A percentile compares a stretch with the other conserved stretches of the same genome.
These are phyloP conservation scores for Epichloe elymi DNA, from an alignment of 2,329 filamentous ascomycete genomes.

Conservation along the genomic window DNA sequence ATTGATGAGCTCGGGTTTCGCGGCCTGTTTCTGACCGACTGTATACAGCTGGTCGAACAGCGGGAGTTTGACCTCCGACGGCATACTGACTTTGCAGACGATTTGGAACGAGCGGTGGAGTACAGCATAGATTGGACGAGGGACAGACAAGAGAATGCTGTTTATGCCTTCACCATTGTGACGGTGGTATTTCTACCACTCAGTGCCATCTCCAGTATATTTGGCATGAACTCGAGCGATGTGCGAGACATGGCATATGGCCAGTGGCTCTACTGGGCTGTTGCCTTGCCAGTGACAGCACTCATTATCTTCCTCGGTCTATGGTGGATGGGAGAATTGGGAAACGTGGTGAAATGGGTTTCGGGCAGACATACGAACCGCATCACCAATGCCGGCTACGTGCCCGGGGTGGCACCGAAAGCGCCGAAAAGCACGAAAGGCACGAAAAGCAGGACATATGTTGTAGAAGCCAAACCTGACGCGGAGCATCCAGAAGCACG, in stretches of 20 bases:
- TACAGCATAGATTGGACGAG: constrained; percentile 28
- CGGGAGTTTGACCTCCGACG: constrained; percentile 21
- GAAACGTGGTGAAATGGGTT: constrained; percentile 19
- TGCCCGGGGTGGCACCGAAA: neutral
- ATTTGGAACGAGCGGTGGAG: constrained; percentile 17
- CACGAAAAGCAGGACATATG: neutral
- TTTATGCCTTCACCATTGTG: constrained; percentile 36
- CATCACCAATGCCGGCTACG: neutral
- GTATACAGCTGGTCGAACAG: constrained; percentile 22
- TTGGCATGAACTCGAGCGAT: constrained; percentile 41
- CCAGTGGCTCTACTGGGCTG: constrained; percentile 38
- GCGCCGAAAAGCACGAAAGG: neutral
- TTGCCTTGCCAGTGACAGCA: constrained; percentile 32
- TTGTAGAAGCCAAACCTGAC: neutral
- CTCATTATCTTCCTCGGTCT: constrained; percentile 25
- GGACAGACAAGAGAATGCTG: constrained; percentile 32
- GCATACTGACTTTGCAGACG: constrained; percentile 17
- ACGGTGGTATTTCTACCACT: constrained; percentile 36
- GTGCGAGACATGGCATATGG: constrained; percentile 33
- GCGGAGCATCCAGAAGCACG: neutral
- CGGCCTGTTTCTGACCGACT: constrained; percentile 26
- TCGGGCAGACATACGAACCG: constrained; percentile 8
- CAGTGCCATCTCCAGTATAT: constrained; percentile 32
- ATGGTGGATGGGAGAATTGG: constrained; percentile 30
- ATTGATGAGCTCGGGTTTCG: constrained; percentile 25